These are phyloP conservation scores for Funneliformis geosporum DNA, from an alignment of 192 early-diverging fungal species.

Conservation along the genomic window DNA sequence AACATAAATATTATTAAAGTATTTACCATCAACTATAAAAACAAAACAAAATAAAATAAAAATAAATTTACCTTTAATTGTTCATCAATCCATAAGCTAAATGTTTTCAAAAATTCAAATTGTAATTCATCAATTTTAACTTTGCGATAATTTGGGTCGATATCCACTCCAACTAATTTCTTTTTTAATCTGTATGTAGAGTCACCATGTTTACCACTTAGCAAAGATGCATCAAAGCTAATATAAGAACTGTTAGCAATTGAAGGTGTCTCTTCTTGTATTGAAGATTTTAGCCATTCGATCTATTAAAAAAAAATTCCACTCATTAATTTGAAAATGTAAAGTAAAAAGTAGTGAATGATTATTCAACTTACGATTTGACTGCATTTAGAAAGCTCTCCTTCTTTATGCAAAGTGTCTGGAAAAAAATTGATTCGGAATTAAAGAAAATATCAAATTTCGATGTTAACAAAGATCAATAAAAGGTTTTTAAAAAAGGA, in stretches of 20 bases:
- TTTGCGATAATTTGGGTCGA: background rate
- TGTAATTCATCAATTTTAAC: background rate
- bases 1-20: too few relatives aligned
- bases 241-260: background rate
- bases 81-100: background rate
- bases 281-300: background rate
- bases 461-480: too few relatives aligned
- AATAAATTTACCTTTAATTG: background rate
- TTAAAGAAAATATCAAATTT: background rate
- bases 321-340: background rate
- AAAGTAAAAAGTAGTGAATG: background rate
- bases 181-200: background rate
- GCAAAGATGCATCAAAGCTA: background rate
- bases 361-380: background rate
- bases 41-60: background rate
- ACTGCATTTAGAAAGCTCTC: background rate
- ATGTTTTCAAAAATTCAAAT: background rate
- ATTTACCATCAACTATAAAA: too few relatives aligned
- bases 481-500: background rate
- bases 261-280: background rate
- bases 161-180: background rate
- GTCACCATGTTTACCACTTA: background rate
- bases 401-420: background rate
- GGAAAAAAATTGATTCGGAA: background rate
- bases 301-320: background rate